Evolutionary conservation across 179 eudicot species (phyloP).

Genomic region (Corrigiola litoralis): DNA sequence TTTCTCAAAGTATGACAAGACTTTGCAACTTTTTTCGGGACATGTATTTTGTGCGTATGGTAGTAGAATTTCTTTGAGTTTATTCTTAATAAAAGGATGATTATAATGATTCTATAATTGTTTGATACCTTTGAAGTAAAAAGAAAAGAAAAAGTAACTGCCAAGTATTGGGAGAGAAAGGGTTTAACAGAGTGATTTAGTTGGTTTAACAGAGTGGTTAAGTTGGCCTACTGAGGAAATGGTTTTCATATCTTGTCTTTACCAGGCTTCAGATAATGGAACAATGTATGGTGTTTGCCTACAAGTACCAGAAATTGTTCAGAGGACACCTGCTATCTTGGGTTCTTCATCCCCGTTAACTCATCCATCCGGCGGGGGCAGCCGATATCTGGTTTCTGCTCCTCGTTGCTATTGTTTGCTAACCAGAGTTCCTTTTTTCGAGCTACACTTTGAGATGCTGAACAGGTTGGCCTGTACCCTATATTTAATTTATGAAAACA

Average conservation of each 20-base stretch:
- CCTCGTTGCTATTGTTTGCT: slow-evolving; percentile 95
- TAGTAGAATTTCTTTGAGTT: background rate
- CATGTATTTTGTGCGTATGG: background rate
- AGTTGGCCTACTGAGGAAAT: too few species aligned
- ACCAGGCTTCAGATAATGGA: slow-evolving; percentile 85
- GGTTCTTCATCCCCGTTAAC: slow-evolving; percentile 53
- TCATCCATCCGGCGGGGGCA: slow-evolving; percentile 45
- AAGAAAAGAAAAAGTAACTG: too few species aligned
- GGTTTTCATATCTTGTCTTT: slow-evolving; percentile 20
- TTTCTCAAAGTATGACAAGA: slow-evolving; percentile 1
- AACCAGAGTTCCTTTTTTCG: slow-evolving; percentile 91
- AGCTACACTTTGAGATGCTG: slow-evolving; percentile 85
- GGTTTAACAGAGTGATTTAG: background rate
- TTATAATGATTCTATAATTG: background rate
- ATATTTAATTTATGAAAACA: background rate
- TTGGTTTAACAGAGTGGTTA: background rate
- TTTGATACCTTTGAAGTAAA: background rate
- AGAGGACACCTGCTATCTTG: slow-evolving; percentile 65
- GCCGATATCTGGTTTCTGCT: slow-evolving; percentile 79
- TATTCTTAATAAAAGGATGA: background rate
- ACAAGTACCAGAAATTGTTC: slow-evolving; percentile 87
- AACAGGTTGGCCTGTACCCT: slow-evolving; percentile 53
- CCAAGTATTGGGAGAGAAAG: background rate
- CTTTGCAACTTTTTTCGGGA: background rate
- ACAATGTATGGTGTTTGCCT: slow-evolving; percentile 96